Evolutionary conservation across 2,329 filamentous ascomycete genomes (phyloP).

Genomic region (Penicillium concentricum): DNA sequence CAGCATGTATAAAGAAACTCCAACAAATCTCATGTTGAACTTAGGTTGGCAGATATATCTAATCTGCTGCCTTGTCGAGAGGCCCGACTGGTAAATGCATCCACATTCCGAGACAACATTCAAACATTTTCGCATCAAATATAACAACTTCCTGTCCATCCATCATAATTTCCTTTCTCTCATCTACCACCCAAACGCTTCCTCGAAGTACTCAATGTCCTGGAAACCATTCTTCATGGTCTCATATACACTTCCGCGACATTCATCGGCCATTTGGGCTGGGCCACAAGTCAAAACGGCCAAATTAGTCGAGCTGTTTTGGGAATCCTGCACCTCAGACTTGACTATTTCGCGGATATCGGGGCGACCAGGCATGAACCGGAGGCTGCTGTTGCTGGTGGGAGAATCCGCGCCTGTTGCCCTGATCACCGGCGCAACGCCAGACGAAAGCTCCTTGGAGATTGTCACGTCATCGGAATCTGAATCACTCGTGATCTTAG

Average conservation of each 20-base stretch:
- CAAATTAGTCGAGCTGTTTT: neutral
- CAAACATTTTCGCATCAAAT: too few relatives aligned
- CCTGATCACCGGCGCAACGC: neutral
- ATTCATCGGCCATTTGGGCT: conserved; percentile 44
- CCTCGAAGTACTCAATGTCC: conserved; percentile 45
- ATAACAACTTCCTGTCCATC: too few relatives aligned
- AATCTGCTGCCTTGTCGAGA: too few relatives aligned
- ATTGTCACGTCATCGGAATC: neutral
- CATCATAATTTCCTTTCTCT: neutral
- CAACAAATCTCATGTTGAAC: too few relatives aligned
- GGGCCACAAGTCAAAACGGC: conserved; percentile 45
- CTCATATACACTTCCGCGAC: conserved; percentile 37
- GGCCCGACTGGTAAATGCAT: too few relatives aligned
- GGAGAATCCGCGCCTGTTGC: neutral
- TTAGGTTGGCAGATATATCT: too few relatives aligned
- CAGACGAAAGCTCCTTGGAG: neutral
- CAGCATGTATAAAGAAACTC: too few relatives aligned
- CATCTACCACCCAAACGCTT: conserved; percentile 11
- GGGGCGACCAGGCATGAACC: neutral
- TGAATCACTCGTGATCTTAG: conserved; percentile 2
- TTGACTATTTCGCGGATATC: neutral
- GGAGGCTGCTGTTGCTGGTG: neutral
- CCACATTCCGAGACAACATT: too few relatives aligned
- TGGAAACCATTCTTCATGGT: conserved; percentile 28
- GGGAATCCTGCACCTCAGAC: neutral